A percentile compares a stretch with the other conserved stretches of the same genome.
phyloP scores from a whole-genome alignment of 345 rosid genomes.

The Kernera saxatilis region DNA sequence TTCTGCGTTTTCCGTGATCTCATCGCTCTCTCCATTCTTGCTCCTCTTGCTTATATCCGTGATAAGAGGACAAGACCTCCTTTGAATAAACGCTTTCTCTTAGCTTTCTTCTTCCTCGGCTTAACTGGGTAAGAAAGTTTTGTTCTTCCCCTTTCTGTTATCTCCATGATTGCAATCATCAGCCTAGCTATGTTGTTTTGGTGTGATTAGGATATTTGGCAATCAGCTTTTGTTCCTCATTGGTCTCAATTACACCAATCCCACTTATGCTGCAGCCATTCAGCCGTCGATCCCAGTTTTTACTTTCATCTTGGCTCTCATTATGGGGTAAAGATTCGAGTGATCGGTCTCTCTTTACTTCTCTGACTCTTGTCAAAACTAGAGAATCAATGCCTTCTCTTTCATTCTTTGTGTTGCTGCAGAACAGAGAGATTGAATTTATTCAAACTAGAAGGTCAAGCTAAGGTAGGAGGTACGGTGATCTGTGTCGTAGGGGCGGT shows the following conservation, averaged over 20 bases:
- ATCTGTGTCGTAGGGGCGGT: slow-evolving; percentile 80
- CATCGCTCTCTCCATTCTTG: slow-evolving; percentile 83
- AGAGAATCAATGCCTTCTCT: not conserved
- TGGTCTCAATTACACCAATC: slow-evolving; percentile 93
- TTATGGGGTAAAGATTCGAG: slow-evolving; percentile 60
- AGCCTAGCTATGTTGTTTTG: not conserved
- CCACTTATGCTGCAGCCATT: slow-evolving; percentile 95
- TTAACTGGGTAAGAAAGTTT: slow-evolving; percentile 56
- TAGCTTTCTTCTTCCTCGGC: slow-evolving; percentile 86
- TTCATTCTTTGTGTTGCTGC: slow-evolving; percentile 31
- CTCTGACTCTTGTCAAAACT: not conserved
- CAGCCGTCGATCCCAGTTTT: slow-evolving; percentile 97
- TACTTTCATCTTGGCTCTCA: slow-evolving; percentile 80
- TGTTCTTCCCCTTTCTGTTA: not conserved
- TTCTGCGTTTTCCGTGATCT: slow-evolving; percentile 95
- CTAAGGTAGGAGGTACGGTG: slow-evolving; percentile 84
- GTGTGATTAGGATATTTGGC: slow-evolving; percentile 71
- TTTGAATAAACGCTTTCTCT: slow-evolving; percentile 49
- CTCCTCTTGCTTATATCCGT: slow-evolving; percentile 79
- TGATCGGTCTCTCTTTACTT: not conserved
- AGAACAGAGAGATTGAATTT: slow-evolving; percentile 88
- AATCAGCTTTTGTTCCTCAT: slow-evolving; percentile 93
- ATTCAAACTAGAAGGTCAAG: slow-evolving; percentile 80
- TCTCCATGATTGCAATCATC: not conserved
- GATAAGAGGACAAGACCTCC: slow-evolving; percentile 83